phyloP scores from a whole-genome alignment of 768 basidiomycete species.

The Mycena filopes region DNA sequence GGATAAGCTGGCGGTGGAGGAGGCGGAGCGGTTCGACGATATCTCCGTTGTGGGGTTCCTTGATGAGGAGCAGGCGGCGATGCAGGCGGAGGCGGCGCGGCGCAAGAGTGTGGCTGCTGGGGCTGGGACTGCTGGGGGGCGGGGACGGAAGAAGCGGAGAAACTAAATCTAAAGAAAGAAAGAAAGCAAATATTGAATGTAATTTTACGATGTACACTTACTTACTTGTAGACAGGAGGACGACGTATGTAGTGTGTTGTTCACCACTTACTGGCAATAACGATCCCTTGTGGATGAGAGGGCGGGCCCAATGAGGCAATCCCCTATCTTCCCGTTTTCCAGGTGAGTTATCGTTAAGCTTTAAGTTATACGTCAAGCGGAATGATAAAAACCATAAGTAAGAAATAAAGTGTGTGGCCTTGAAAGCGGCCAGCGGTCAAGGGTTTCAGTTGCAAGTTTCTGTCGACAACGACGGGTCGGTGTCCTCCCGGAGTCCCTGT shows the following conservation, averaged over 20 bases:
- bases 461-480: no score
- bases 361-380: no score
- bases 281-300: no score
- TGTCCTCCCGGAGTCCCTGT: no score
- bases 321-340: no score
- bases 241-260: not conserved
- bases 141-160: conserved; percentile 26
- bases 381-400: no score
- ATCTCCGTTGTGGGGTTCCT: conserved; percentile 53
- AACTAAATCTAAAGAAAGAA: conserved; percentile 20
- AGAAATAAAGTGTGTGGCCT: no score
- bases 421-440: no score
- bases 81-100: conserved; percentile 22
- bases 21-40: conserved; percentile 62
- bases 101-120: conserved; percentile 10
- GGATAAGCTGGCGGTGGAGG: conserved; percentile 59
- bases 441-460: no score
- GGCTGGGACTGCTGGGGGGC: not conserved
- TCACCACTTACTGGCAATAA: no score
- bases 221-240: conserved; percentile 19
- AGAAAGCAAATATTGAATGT: conserved; percentile 18
- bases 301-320: no score
- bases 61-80: conserved; percentile 50
- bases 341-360: no score
- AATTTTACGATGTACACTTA: conserved; percentile 21